phyloP scores from a whole-genome alignment of 31 red algal genomes.

The Asparagopsis taxiformis region DNA sequence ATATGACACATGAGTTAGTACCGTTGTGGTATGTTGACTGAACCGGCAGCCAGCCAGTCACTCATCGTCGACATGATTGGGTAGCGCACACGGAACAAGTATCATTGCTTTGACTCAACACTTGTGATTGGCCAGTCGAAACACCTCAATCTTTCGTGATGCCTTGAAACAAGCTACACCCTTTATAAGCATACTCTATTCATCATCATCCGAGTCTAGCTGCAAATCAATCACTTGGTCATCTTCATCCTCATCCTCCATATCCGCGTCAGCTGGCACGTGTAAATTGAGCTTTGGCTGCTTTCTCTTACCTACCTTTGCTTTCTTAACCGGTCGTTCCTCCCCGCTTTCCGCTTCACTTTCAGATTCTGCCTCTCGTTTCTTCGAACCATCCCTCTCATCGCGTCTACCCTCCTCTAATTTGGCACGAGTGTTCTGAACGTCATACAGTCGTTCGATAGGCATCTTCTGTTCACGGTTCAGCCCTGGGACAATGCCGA shows the following conservation, averaged over 20 bases:
- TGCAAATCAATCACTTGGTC: constrained; percentile 49
- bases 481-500: constrained; percentile 44
- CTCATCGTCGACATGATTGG: too few relatives aligned
- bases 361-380: neutral
- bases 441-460: constrained; percentile 75
- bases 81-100: too few relatives aligned
- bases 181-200: too few relatives aligned
- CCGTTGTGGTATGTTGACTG: too few relatives aligned
- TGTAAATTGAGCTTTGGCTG: constrained; percentile 8
- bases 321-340: constrained; percentile 9
- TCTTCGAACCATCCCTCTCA: constrained; percentile 3
- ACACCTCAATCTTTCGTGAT: too few relatives aligned
- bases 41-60: too few relatives aligned
- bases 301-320: neutral
- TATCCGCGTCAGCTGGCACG: constrained; percentile 15
- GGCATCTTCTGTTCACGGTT: constrained; percentile 52
- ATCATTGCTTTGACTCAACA: too few relatives aligned
- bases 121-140: too few relatives aligned
- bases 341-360: neutral
- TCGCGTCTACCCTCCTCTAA: constrained; percentile 45
- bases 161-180: too few relatives aligned
- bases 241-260: constrained; percentile 36
- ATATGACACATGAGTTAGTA: too few relatives aligned
- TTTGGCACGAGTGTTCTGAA: constrained; percentile 48
- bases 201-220: constrained; percentile 39